These are phyloP conservation scores for Amanita jacksonii DNA, from an alignment of 768 basidiomycete species.

Conservation along the genomic window DNA sequence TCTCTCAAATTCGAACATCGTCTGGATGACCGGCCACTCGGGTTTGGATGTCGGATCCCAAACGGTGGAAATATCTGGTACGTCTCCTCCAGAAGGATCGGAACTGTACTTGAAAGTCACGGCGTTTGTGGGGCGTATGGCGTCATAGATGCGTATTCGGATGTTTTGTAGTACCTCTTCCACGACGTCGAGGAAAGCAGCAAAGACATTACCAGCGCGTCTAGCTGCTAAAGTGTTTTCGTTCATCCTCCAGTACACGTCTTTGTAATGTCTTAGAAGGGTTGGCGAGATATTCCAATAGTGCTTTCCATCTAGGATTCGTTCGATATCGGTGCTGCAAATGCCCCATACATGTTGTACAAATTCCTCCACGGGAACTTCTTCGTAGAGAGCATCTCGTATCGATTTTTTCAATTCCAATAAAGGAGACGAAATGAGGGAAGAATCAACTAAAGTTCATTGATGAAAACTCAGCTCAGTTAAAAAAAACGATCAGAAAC, in stretches of 20 bases:
- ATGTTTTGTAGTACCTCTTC: conserved; percentile 4
- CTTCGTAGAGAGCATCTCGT: conserved; percentile 4
- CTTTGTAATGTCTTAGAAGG: conserved; percentile 2
- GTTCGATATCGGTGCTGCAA: not conserved
- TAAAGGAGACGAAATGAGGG: not conserved
- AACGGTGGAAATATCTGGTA: conserved; percentile 1
- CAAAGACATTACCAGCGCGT: not conserved
- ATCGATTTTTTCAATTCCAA: conserved; percentile 4
- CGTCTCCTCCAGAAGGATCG: not conserved
- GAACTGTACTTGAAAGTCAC: conserved; percentile 1
- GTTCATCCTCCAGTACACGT: not conserved
- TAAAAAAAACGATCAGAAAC: not conserved
- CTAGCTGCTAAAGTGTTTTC: not conserved
- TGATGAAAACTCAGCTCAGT: not conserved
- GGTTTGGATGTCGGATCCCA: conserved; percentile 6
- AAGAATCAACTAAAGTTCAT: not conserved
- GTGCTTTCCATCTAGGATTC: conserved; percentile 3
- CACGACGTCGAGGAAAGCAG: conserved; percentile 3
- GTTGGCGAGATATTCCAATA: not conserved
- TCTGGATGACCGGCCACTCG: conserved; percentile 4
- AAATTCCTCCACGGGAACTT: conserved; percentile 8
- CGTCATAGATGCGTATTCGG: not conserved
- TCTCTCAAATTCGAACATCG: conserved; percentile 4
- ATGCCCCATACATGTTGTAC: conserved; percentile 9
- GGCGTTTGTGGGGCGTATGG: not conserved